Evolutionary conservation across 768 basidiomycete species (phyloP).

Genomic region (Termitomyces sp.): DNA sequence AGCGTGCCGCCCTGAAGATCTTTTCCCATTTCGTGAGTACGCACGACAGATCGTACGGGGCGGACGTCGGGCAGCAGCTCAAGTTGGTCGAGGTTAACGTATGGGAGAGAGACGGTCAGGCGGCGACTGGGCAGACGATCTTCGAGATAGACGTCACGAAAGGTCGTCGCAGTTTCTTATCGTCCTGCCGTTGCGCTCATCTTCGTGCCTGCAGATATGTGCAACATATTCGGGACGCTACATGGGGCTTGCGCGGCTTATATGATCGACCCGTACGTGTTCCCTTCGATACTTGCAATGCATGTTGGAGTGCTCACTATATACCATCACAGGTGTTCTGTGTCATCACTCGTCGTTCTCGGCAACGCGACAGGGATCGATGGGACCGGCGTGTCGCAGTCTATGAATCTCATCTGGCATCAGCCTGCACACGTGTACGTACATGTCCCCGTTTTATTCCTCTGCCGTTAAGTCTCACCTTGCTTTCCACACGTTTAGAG

Average conservation of each 20-base stretch:
- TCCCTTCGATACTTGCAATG: neutral
- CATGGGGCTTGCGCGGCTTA: constrained; percentile 56
- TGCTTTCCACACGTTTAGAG: constrained; percentile 22
- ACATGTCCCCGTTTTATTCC: neutral
- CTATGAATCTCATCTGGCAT: constrained; percentile 48
- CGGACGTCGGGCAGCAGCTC: constrained; percentile 32
- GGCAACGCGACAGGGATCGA: constrained; percentile 34
- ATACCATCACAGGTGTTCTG: constrained; percentile 31
- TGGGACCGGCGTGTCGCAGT: constrained; percentile 43
- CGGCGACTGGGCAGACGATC: constrained; percentile 26
- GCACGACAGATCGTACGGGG: constrained; percentile 29
- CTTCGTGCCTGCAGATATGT: constrained; percentile 40
- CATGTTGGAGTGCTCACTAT: too few relatives aligned
- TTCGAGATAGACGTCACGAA: constrained; percentile 34
- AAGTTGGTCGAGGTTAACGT: constrained; percentile 32
- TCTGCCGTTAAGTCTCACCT: neutral
- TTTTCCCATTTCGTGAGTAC: constrained; percentile 34
- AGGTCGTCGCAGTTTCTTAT: constrained; percentile 17
- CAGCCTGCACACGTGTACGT: constrained; percentile 33
- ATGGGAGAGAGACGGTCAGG: constrained; percentile 13
- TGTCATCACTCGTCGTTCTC: constrained; percentile 36
- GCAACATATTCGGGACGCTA: constrained; percentile 41
- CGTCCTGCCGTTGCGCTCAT: too few relatives aligned
- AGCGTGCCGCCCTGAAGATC: constrained; percentile 25
- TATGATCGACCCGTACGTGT: constrained; percentile 47